Base-by-base conservation (phyloP, 2,329 filamentous ascomycete species). In the Botrytis tulipae region DNA sequence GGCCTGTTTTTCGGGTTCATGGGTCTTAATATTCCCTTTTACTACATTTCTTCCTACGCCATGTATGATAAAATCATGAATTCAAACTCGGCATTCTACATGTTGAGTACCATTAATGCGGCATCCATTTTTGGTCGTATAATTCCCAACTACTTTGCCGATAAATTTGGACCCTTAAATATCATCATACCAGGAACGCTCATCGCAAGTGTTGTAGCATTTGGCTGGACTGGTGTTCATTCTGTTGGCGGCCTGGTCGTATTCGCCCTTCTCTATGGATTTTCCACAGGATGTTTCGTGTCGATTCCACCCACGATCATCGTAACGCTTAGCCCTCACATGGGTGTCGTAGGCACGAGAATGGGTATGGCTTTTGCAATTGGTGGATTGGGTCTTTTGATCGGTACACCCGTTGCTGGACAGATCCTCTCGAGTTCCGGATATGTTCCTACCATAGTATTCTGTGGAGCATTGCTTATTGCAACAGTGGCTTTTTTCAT, bases 1-100 rank as follows among this genome's bases (percentile, higher is more conserved):
- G 83, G 78, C 7, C 81, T 89, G 70, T 76, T 87, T 1, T 83
- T 84, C n/a, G 81, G 89, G 1, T 76, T 77, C 66, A 66, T 76
- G 48, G 77, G 76, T 40, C 70, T 78, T n/a, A 77, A 76, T 48
- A 67, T 75, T 6, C 77, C 77, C 7, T 76, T 77, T 62, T 76
- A 75, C 51, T 78, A 77, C 42, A 73, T 76, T 16, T 73, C 75
- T n/a, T 59, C 60, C 40, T 78, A 76, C 35, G 74, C 73, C 20
- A 63, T 76, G 14, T 35, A 54, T 37, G 59, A 70, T 20, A 48
- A 75, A 16, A 75, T 75, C 20, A 74, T 74, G 42, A 66, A 61
- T 22, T 44, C 61, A 6, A 70, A 74, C 12, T 73, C 77, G 18
- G 71, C 75, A 9, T 76, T 78, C 60, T 79, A 79, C 46, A 68